phyloP scores from a whole-genome alignment of 2,329 filamentous ascomycete species.

The Pseudogymnoascus pannorum region DNA sequence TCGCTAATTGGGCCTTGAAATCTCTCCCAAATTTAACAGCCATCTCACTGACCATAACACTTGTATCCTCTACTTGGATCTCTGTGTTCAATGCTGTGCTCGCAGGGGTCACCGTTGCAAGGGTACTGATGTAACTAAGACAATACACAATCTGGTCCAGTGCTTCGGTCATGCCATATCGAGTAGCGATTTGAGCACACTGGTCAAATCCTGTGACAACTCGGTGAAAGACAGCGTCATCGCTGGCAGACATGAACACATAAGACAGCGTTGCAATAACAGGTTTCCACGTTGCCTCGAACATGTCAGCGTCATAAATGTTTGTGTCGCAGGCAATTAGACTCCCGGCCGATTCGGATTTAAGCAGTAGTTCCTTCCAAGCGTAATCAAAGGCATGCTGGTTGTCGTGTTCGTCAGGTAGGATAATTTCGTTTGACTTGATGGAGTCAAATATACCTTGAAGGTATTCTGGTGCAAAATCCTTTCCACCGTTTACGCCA shows the following conservation, averaged over 20 bases:
- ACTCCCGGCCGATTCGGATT: conserved; percentile 68
- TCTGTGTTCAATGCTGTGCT: conserved; percentile 91
- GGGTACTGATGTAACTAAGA: conserved; percentile 80
- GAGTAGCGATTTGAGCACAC: conserved; percentile 85
- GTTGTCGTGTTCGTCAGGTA: conserved; percentile 96
- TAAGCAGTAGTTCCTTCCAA: conserved; percentile 88
- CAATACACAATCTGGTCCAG: conserved; percentile 90
- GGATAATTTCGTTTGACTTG: conserved; percentile 85
- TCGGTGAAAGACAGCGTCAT: conserved; percentile 89
- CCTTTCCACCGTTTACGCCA: conserved; percentile 76
- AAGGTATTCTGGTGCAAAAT: conserved; percentile 79
- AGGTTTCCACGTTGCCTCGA: conserved; percentile 89
- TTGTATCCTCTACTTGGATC: conserved; percentile 83
- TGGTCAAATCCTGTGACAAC: conserved; percentile 95
- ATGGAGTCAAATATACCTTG: conserved; percentile 87
- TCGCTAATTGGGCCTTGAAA: conserved; percentile 87
- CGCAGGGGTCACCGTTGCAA: conserved; percentile 67
- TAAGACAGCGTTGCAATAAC: conserved; percentile 93
- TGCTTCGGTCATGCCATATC: conserved; percentile 74
- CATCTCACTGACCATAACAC: conserved; percentile 97
- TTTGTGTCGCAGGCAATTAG: conserved; percentile 82
- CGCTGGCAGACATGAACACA: conserved; percentile 97
- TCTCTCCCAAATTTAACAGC: conserved; percentile 93
- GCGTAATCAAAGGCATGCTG: conserved; percentile 95
- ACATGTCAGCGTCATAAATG: conserved; percentile 96